Conservation (phyloP, 164 flowering plant species). For the Magnolia sinica region DNA sequence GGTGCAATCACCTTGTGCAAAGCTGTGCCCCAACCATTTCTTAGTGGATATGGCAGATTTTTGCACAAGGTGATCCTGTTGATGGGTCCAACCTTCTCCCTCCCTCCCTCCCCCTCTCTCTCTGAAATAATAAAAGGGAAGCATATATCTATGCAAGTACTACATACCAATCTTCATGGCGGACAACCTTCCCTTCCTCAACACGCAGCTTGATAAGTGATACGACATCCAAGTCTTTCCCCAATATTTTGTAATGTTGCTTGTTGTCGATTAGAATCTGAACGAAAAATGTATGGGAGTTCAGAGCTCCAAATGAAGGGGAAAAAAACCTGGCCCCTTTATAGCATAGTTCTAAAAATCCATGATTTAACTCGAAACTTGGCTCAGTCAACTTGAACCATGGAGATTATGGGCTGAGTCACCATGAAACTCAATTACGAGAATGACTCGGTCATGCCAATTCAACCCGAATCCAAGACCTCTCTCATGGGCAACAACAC, state of each 20-base stretch:
- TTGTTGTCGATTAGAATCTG: conserved; percentile 84
- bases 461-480: too few species aligned
- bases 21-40: too few species aligned
- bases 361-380: too few species aligned
- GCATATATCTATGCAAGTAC: neutral
- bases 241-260: conserved; percentile 76
- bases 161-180: conserved; percentile 83
- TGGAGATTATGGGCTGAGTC: too few species aligned
- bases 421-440: too few species aligned
- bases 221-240: conserved; percentile 55
- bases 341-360: too few species aligned
- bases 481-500: neutral
- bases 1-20: too few species aligned
- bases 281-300: neutral
- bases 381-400: too few species aligned
- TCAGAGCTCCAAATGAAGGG: neutral
- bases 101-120: neutral
- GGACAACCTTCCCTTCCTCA: conserved; percentile 64
- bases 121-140: neutral
- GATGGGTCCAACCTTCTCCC: neutral
- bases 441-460: too few species aligned
- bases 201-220: conserved; percentile 68
- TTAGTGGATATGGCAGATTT: too few species aligned
- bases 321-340: too few species aligned
- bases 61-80: too few species aligned